Percentiles rank a stretch among this genome's conserved stretches.
phyloP scores from a whole-genome alignment of 164 flowering plant genomes.

The Aristolochia contorta region DNA sequence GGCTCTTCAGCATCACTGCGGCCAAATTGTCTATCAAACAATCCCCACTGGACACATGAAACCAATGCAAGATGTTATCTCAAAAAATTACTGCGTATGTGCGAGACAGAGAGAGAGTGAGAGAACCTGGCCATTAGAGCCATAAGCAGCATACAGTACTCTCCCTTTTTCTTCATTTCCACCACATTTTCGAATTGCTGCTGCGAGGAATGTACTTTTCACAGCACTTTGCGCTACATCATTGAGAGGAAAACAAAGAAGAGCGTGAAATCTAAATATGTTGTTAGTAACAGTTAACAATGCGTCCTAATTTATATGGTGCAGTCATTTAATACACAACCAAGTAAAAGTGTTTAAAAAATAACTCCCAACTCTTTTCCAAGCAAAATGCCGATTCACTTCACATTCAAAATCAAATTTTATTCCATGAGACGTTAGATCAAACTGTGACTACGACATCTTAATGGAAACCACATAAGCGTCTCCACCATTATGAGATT shows the following conservation, averaged over 20 bases:
- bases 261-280: not conserved
- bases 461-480: too few relatives aligned
- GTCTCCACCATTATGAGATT: too few relatives aligned
- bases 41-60: slow-evolving; percentile 52
- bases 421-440: not conserved
- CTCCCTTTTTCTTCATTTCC: slow-evolving; percentile 89
- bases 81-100: too few relatives aligned
- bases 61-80: too few relatives aligned
- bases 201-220: slow-evolving; percentile 63
- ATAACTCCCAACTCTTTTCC: not conserved
- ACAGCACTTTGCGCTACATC: slow-evolving; percentile 67
- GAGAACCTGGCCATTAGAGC: slow-evolving; percentile 82
- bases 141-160: slow-evolving; percentile 69
- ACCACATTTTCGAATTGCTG: slow-evolving; percentile 90
- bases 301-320: too few relatives aligned
- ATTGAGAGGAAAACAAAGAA: not conserved
- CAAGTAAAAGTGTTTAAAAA: too few relatives aligned
- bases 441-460: too few relatives aligned
- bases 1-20: slow-evolving; percentile 68
- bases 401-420: not conserved
- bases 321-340: too few relatives aligned
- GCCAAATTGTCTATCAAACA: slow-evolving; percentile 77
- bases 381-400: not conserved
- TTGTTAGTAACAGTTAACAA: too few relatives aligned
- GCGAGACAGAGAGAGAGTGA: not conserved